These are phyloP conservation scores for Aspergillus piperis DNA, from an alignment of 2,329 filamentous ascomycete species.

Conservation along the genomic window DNA sequence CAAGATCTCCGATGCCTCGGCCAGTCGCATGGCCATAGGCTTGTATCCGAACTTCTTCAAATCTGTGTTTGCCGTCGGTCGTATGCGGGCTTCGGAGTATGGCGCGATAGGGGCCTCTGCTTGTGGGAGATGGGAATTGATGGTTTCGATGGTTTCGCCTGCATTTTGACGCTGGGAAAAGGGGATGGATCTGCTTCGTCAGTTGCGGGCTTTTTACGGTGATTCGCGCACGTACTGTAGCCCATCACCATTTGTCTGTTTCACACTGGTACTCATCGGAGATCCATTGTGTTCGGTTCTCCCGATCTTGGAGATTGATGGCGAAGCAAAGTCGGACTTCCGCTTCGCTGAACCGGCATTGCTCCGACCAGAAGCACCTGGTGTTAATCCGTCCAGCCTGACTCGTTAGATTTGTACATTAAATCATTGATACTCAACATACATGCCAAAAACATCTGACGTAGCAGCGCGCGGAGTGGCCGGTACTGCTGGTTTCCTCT, in stretches of 20 bases:
- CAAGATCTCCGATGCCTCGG: constrained; percentile 86
- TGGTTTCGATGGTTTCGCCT: constrained; percentile 77
- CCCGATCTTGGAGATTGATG: constrained; percentile 44
- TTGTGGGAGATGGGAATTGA: constrained; percentile 72
- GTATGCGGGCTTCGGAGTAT: constrained; percentile 74
- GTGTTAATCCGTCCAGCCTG: constrained; percentile 65
- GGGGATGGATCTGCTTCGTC: constrained; percentile 53
- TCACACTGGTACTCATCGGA: constrained; percentile 46
- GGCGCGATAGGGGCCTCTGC: constrained; percentile 71
- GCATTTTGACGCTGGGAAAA: constrained; percentile 78
- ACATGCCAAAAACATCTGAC: constrained; percentile 82
- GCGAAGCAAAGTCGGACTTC: constrained; percentile 53
- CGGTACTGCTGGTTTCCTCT: constrained; percentile 60
- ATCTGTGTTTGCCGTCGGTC: constrained; percentile 82
- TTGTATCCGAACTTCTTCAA: constrained; percentile 89
- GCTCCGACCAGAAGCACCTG: constrained; percentile 28
- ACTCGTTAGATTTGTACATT: neutral
- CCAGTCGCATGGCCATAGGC: constrained; percentile 90
- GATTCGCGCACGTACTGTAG: constrained; percentile 38
- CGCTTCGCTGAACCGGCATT: constrained; percentile 52
- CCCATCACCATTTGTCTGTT: constrained; percentile 38
- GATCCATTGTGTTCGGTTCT: constrained; percentile 53
- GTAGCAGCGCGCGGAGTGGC: constrained; percentile 62
- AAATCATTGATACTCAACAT: constrained; percentile 28
- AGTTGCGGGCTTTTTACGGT: constrained; percentile 5